These are phyloP conservation scores for Silene latifolia DNA, from an alignment of 148 eudicot genomes.

Conservation along the genomic window DNA sequence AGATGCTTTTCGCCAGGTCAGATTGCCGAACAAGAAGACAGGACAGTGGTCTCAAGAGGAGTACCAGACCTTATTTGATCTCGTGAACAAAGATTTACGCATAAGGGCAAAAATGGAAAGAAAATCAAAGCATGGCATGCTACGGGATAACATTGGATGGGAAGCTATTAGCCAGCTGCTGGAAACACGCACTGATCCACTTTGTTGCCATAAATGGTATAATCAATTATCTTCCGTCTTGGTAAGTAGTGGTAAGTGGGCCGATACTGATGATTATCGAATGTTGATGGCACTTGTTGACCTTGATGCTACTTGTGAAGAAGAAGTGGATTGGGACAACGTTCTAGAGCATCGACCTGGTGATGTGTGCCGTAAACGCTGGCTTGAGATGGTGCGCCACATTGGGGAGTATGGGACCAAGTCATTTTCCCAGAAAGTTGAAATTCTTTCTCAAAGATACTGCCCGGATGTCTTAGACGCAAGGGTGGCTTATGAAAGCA, in stretches of 20 bases:
- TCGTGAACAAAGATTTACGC: slow-evolving; percentile 35
- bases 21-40: slow-evolving; percentile 16
- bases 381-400: slow-evolving; percentile 40
- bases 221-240: slow-evolving; percentile 28
- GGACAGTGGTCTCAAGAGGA: slow-evolving; percentile 45
- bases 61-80: slow-evolving; percentile 31
- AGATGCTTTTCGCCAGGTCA: slow-evolving; percentile 28
- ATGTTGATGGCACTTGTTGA: slow-evolving; percentile 29
- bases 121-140: slow-evolving; percentile 34
- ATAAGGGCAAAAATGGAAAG: slow-evolving; percentile 28
- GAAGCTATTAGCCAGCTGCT: slow-evolving; percentile 27
- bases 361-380: slow-evolving; percentile 31
- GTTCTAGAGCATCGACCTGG: slow-evolving; percentile 41
- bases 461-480: slow-evolving; percentile 31
- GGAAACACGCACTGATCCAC: slow-evolving; percentile 18
- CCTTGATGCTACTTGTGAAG: slow-evolving; percentile 36
- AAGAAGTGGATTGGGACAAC: slow-evolving; percentile 41
- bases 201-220: slow-evolving; percentile 40
- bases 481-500: slow-evolving; percentile 31
- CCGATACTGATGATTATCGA: slow-evolving; percentile 40
- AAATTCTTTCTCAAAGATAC: slow-evolving; percentile 33
- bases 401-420: slow-evolving; percentile 29
- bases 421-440: slow-evolving; percentile 37
- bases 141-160: slow-evolving; percentile 41
- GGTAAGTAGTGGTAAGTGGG: slow-evolving; percentile 37